Evolutionary conservation across 2,329 filamentous ascomycete genomes (phyloP).

Genomic region (Trichothecium roseum): DNA sequence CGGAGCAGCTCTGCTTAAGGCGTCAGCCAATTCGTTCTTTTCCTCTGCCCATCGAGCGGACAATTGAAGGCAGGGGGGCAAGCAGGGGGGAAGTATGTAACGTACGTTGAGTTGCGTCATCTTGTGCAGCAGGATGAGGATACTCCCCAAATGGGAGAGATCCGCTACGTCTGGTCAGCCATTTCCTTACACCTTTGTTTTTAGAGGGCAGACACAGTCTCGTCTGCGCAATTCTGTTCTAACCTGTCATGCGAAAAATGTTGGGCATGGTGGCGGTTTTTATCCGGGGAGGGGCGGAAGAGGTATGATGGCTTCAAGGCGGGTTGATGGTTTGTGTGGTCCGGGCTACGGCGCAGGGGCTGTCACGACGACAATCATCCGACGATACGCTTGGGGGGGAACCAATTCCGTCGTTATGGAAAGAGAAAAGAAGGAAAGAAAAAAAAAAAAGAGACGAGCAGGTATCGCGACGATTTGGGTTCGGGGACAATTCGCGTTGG

Average conservation of each 20-base stretch:
- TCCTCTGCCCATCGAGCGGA: too few relatives aligned
- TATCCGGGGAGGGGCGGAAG: too few relatives aligned
- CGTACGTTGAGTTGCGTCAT: slow-evolving; percentile 86
- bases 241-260: slow-evolving; percentile 47
- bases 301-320: too few relatives aligned
- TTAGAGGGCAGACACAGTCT: background rate
- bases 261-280: slow-evolving; percentile 29
- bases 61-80: too few relatives aligned
- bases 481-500: too few relatives aligned
- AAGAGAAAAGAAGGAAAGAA: too few relatives aligned
- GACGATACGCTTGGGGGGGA: too few relatives aligned
- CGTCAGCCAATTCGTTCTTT: slow-evolving; percentile 3
- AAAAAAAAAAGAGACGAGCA: too few relatives aligned
- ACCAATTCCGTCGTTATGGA: too few relatives aligned
- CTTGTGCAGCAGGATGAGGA: slow-evolving; percentile 91
- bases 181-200: slow-evolving; percentile 2
- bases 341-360: too few relatives aligned
- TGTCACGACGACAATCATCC: too few relatives aligned
- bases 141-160: slow-evolving; percentile 89
- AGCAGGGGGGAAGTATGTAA: slow-evolving; percentile 7
- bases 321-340: background rate
- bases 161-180: slow-evolving; percentile 50
- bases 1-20: slow-evolving; percentile 72
- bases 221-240: background rate
- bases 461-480: too few relatives aligned